Evolutionary conservation across 148 eudicot species (phyloP).

Genomic region (Dysphania ambrosioides): DNA sequence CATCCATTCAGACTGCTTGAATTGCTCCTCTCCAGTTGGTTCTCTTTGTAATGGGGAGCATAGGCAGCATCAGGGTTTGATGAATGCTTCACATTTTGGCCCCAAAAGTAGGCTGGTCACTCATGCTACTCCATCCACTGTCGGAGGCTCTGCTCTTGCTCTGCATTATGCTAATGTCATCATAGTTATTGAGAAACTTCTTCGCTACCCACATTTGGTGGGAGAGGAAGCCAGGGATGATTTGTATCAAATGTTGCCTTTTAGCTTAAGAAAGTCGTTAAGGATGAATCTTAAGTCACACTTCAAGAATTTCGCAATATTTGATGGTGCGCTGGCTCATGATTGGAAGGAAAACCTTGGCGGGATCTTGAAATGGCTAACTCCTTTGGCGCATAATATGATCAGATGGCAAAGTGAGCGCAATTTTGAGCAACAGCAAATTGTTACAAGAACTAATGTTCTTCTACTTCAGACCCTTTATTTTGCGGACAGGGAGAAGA

Average conservation of each 20-base stretch:
- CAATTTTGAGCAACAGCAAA: slow-evolving; percentile 80
- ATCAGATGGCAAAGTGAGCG: slow-evolving; percentile 96
- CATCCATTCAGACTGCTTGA: slow-evolving; percentile 32
- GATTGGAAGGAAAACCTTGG: slow-evolving; percentile 81
- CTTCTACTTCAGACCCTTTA: slow-evolving; percentile 82
- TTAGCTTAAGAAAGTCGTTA: slow-evolving; percentile 60
- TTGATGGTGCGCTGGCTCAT: slow-evolving; percentile 81
- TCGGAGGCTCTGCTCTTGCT: slow-evolving; percentile 90
- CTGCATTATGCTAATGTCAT: slow-evolving; percentile 89
- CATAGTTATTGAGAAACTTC: slow-evolving; percentile 74
- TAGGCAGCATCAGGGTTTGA: slow-evolving; percentile 21
- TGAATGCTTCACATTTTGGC: slow-evolving; percentile 33
- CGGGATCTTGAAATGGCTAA: slow-evolving; percentile 61
- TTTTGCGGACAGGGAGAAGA: slow-evolving; percentile 73
- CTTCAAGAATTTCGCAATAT: slow-evolving; percentile 63
- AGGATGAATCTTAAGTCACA: slow-evolving; percentile 56
- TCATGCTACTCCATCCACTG: slow-evolving; percentile 57
- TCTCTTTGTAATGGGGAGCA: slow-evolving; percentile 28
- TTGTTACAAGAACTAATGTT: slow-evolving; percentile 64
- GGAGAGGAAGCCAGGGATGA: slow-evolving; percentile 94
- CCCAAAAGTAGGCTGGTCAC: slow-evolving; percentile 51
- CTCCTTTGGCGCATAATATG: slow-evolving; percentile 89
- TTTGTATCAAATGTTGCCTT: slow-evolving; percentile 85
- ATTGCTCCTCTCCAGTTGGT: slow-evolving; percentile 25
- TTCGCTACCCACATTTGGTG: slow-evolving; percentile 75